phyloP scores from a whole-genome alignment of 2,329 filamentous ascomycete species.

The Pseudohalonectria lignicola region DNA sequence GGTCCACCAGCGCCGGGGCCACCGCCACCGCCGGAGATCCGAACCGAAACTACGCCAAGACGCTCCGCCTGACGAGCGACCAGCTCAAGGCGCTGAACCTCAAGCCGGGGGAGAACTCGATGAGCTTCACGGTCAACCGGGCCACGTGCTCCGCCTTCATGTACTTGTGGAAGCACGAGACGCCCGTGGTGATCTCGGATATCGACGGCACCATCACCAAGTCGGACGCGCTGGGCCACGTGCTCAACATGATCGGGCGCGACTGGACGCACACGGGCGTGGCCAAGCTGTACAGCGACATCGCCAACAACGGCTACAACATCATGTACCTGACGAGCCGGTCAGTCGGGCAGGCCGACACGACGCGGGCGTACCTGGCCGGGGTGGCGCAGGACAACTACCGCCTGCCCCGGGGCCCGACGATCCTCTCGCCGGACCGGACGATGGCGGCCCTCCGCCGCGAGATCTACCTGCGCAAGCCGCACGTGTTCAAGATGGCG shows the following conservation, averaged over 20 bases:
- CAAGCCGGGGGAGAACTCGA: slow-evolving; percentile 76
- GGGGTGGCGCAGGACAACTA: slow-evolving; percentile 84
- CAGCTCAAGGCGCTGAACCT: slow-evolving; percentile 81
- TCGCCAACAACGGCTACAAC: slow-evolving; percentile 91
- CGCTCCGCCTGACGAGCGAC: slow-evolving; percentile 84
- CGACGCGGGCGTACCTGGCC: slow-evolving; percentile 77
- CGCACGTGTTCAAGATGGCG: slow-evolving; percentile 99
- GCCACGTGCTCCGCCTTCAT: slow-evolving; percentile 87
- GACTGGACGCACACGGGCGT: slow-evolving; percentile 98
- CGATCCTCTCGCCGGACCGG: slow-evolving; percentile 88
- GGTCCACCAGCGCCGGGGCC: slow-evolving; percentile 46
- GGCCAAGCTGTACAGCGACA: slow-evolving; percentile 94
- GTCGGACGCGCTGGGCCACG: slow-evolving; percentile 86
- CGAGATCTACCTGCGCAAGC: slow-evolving; percentile 91
- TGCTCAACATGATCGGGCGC: slow-evolving; percentile 90
- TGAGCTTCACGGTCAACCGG: slow-evolving; percentile 94
- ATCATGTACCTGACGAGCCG: slow-evolving; percentile 96
- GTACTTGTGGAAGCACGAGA: slow-evolving; percentile 86
- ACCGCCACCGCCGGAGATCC: slow-evolving; percentile 51
- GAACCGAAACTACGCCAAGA: slow-evolving; percentile 90
- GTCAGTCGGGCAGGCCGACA: slow-evolving; percentile 88
- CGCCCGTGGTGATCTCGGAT: slow-evolving; percentile 93
- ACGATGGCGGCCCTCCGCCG: slow-evolving; percentile 87
- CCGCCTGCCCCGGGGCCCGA: slow-evolving; percentile 76
- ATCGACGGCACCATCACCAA: slow-evolving; percentile 99